Evolutionary conservation across 345 rosid genomes (phyloP).

Genomic region (Euphorbia pulcherrima): DNA sequence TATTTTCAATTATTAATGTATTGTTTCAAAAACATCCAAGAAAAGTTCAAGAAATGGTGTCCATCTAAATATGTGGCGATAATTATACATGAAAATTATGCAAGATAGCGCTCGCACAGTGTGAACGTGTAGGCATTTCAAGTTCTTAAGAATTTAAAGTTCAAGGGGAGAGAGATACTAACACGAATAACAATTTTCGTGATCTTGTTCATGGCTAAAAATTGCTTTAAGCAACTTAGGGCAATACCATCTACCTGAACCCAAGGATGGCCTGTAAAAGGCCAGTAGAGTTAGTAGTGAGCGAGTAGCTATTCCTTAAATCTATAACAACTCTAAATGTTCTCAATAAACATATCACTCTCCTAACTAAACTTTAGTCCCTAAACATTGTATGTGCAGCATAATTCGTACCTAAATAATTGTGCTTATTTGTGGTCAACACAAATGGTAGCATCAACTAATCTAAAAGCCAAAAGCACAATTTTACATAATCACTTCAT

Average conservation of each 20-base stretch:
- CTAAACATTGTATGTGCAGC: not conserved
- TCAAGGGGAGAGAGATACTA: slow-evolving; percentile 16
- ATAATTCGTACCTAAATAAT: not conserved
- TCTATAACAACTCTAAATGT: not conserved
- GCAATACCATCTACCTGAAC: slow-evolving; percentile 77
- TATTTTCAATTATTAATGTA: not conserved
- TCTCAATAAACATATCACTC: not conserved
- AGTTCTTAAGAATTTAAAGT: not conserved
- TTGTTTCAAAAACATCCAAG: not conserved
- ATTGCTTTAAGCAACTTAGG: slow-evolving; percentile 74
- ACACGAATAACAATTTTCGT: slow-evolving; percentile 93
- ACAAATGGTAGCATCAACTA: not conserved
- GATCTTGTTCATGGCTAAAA: slow-evolving; percentile 94
- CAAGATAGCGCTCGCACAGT: not conserved
- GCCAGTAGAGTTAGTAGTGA: not conserved
- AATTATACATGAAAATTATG: slow-evolving; percentile 2
- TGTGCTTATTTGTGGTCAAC: not conserved
- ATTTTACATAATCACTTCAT: not conserved
- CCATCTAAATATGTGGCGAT: not conserved
- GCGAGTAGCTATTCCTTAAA: not conserved
- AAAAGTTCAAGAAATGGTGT: not conserved
- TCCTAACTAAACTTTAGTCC: not conserved
- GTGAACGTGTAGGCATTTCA: not conserved
- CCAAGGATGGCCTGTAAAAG: slow-evolving; percentile 87
- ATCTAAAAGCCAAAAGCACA: not conserved